These are phyloP conservation scores for Peterozyma xylosa DNA, from an alignment of 805 yeast species.

Conservation along the genomic window DNA sequence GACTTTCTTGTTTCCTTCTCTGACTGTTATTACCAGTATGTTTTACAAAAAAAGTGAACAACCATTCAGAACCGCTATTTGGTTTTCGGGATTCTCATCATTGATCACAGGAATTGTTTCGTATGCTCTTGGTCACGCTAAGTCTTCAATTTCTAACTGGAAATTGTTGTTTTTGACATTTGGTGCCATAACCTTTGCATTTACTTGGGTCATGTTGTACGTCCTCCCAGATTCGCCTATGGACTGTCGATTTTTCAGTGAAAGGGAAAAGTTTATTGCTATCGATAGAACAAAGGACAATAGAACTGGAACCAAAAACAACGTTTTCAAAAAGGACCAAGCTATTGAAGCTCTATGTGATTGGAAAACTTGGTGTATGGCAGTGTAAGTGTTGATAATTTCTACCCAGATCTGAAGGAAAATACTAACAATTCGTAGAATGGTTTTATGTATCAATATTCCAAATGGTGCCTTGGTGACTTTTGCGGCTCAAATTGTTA, in stretches of 20 bases:
- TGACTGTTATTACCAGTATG: conserved; percentile 41
- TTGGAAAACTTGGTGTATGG: conserved; percentile 30
- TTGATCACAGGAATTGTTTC: conserved; percentile 17
- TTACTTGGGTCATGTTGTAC: conserved; percentile 23
- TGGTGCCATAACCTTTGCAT: conserved; percentile 41
- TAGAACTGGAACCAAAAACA: conserved; percentile 32
- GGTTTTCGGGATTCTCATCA: conserved; percentile 35
- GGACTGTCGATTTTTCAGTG: conserved; percentile 33
- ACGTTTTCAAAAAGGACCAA: conserved; percentile 34
- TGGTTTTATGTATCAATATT: conserved; percentile 12
- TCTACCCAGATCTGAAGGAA: conserved; percentile 2
- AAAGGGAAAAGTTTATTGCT: conserved; percentile 40
- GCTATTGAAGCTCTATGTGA: conserved; percentile 36
- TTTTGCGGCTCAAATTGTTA: conserved; percentile 23
- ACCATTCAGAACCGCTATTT: conserved; percentile 33
- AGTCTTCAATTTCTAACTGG: conserved; percentile 30
- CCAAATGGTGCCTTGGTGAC: conserved; percentile 37
- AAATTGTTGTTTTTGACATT: conserved; percentile 43
- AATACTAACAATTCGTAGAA: too few relatives aligned
- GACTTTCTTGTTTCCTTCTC: conserved; percentile 45
- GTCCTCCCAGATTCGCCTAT: conserved; percentile 48
- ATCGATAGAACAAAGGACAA: conserved; percentile 29
- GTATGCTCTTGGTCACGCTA: conserved; percentile 21
- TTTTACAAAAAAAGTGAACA: conserved; percentile 44
- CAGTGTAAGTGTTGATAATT: conserved; percentile 20